Base-by-base conservation (phyloP, 2,329 filamentous ascomycete genomes). In the Westerdykella sp. region DNA sequence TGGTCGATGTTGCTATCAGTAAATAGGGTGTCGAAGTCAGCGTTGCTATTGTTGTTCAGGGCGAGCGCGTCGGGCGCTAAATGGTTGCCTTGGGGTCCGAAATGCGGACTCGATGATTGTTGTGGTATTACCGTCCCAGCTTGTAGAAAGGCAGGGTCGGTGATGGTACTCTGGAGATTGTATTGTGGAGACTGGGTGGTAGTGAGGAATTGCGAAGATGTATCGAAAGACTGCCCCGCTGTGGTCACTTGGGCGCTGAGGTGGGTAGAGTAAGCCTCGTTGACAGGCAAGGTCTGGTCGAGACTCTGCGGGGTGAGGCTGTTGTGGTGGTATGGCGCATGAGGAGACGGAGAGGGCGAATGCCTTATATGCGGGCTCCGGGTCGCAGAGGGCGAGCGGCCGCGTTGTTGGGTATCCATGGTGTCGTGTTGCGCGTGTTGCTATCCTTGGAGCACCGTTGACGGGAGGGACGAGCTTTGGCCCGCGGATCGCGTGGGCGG, bases 341-440 rank as follows among this genome's bases (percentile, higher is more conserved):
- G 75, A 64, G 77, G 77, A 62, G 80, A 79, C 56, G 80, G 78
- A 57, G 81, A 83, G 66, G 80, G 80, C 54, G 72, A 77, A 65
- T 80, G 79, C 66, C 77, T 84, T 83, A 85, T 83, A 81, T 80
- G 75, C 71, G 72, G 65, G 62, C 57, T 63, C 55, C 77, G 74
- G 51, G 74, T 73, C 61, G 73, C 72, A 59, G 81, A 83, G 54
- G 76, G 78, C 55, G 81, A 83, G 61, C 80, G 79, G 62, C 79
- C 79, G 63, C 77, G 72, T 61, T 76, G 73, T 65, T 74, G 71
- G 69, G 69, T 68, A 69, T 79, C 76, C 75, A 79, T 78, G 59
- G 56, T 60, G 57, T 55, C 23, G 47, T 54, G 43, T 46, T 39
- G 48, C 47, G 54, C 48, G 50, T 59, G 59, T 56, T 57, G 51